Percentiles rank a stretch among this genome's conserved stretches.
These are phyloP conservation scores for Aspergillus calidoustus DNA, from an alignment of 2,329 filamentous ascomycete genomes.

Conservation along the genomic window DNA sequence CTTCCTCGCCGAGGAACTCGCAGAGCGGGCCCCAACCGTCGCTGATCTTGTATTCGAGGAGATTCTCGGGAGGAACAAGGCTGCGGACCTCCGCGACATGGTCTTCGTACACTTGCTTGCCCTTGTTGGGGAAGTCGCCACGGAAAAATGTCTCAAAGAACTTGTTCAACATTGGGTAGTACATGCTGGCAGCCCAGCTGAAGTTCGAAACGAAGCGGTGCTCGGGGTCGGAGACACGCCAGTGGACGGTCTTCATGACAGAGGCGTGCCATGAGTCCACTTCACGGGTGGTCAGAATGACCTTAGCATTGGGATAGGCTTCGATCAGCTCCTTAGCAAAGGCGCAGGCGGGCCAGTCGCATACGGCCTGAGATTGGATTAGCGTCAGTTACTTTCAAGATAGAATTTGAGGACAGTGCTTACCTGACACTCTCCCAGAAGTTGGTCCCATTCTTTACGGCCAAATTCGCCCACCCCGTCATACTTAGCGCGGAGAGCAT, in stretches of 20 bases:
- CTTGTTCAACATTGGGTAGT: conserved; percentile 71
- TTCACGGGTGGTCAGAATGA: conserved; percentile 69
- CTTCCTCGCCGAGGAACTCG: conserved; percentile 58
- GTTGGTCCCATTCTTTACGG: conserved; percentile 70
- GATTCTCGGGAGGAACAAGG: conserved; percentile 53
- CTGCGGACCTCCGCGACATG: conserved; percentile 59
- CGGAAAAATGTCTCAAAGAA: conserved; percentile 72
- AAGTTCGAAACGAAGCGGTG: conserved; percentile 59
- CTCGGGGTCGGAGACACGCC: conserved; percentile 68
- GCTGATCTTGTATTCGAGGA: conserved; percentile 59
- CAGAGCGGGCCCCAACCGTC: conserved; percentile 61
- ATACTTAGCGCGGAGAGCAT: conserved; percentile 67
- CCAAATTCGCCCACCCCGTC: conserved; percentile 66
- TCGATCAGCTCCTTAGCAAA: conserved; percentile 73
- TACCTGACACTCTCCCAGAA: conserved; percentile 65
- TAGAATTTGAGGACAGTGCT: background rate
- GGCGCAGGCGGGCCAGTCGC: conserved; percentile 70
- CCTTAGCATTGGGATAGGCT: conserved; percentile 73
- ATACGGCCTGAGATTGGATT: conserved; percentile 57
- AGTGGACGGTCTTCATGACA: conserved; percentile 70
- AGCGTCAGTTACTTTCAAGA: background rate
- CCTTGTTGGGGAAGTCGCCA: conserved; percentile 67
- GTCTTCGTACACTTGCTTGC: conserved; percentile 65
- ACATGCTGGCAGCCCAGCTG: conserved; percentile 69
- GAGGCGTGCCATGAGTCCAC: conserved; percentile 68